Conservation (phyloP, 768 basidiomycete species). For the Tricholoma hemisulphureum region DNA sequence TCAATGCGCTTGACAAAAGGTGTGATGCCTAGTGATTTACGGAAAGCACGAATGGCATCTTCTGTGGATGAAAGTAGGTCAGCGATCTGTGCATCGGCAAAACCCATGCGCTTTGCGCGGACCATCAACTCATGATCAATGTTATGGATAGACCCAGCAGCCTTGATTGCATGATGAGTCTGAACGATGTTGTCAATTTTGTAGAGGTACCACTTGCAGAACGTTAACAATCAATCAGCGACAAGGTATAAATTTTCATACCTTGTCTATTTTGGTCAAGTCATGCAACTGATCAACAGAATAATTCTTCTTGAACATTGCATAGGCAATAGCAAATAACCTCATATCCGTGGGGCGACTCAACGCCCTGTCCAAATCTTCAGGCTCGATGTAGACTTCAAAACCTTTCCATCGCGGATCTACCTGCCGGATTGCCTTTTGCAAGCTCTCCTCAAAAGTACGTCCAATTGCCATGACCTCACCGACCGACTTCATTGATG, state of each 20-base stretch:
- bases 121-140: slow-evolving; percentile 77
- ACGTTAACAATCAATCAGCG: not conserved
- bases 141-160: slow-evolving; percentile 63
- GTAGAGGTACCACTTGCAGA: slow-evolving; percentile 88
- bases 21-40: slow-evolving; percentile 85
- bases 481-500: slow-evolving; percentile 98
- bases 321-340: slow-evolving; percentile 94
- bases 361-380: slow-evolving; percentile 81
- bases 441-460: slow-evolving; percentile 97
- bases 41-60: slow-evolving; percentile 74
- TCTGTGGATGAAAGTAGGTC: slow-evolving; percentile 74
- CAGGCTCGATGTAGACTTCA: slow-evolving; percentile 87
- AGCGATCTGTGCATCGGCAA: slow-evolving; percentile 91
- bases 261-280: slow-evolving; percentile 98
- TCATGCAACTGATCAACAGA: slow-evolving; percentile 88
- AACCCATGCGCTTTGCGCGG: slow-evolving; percentile 91
- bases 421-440: slow-evolving; percentile 97
- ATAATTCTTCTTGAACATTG: slow-evolving; percentile 93
- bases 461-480: slow-evolving; percentile 99
- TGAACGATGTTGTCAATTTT: slow-evolving; percentile 99
- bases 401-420: slow-evolving; percentile 97
- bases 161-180: slow-evolving; percentile 74
- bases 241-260: slow-evolving; percentile 25
- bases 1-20: slow-evolving; percentile 99
- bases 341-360: slow-evolving; percentile 90